Base-by-base conservation (phyloP, 2,329 filamentous ascomycete species). In the Aspergillaceae sp. region DNA sequence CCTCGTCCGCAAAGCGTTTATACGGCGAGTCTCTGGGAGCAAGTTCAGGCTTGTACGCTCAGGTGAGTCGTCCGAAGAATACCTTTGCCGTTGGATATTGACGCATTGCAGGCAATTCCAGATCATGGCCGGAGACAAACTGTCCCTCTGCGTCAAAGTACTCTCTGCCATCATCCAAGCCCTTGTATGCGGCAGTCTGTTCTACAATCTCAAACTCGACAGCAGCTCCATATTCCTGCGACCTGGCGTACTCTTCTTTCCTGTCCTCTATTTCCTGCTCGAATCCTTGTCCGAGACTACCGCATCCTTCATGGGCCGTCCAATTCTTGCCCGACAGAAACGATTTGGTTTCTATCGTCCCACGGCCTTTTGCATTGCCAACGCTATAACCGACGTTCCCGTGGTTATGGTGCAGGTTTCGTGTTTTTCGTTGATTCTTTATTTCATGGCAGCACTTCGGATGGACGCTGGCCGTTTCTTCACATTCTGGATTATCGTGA, bases 271-370 rank as follows among this genome's bases (percentile, higher is more conserved):
- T 64, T 81, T 82, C 49, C 73, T 79, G 2, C 66, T 83, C 1
- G 68, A 81, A 28, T 76, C 78, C 2, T 59, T 82, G 38, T 74
- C 75, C 2, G 78, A 83, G 53, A 72, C 79, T 9, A 78, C 79
- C 0, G 66, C 75, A 1, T 77, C 80, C 0, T 86, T 84, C 52
- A 71, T 76, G 53, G 75, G 75, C 3, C 77, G 82, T 42, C 80
- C 81, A 0, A 84, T 86, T 50, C 64, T 86, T 19, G 69, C 82
- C 11, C 84, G 84, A 56, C 82, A 85, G 60, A 83, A 84, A 56
- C 76, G 75, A 5, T 85, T 84, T 52, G 79, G 78, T 0, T 84
- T 84, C 61, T 84, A 84, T 50, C 76, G 75, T 8, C 78, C 78
- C 0, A 70, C 76, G 0, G 78, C 79, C 2, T 79, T 75, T 41